Evolutionary conservation across 768 basidiomycete genomes (phyloP), one percentile per base, ranked within the genome.

Genomic region (Rhizopogon vulgaris): DNA sequence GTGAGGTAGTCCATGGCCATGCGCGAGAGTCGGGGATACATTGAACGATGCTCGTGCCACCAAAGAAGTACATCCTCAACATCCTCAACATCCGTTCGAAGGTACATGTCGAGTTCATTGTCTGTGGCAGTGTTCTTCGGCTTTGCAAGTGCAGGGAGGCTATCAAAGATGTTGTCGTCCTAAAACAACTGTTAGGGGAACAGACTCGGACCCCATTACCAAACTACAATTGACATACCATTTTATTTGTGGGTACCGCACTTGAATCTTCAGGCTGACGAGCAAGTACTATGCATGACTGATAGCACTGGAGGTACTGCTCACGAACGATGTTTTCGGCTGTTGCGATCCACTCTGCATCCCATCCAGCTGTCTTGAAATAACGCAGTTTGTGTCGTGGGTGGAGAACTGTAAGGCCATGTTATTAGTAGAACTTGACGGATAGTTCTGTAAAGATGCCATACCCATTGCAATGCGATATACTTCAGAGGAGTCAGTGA

Each of bases 151-250:
- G 52, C 37, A 1, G 59, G 66, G 4, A 70, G 54, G n/a, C 57
- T 46, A 49, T 72, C 62, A 25, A 71, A 70, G 1, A 69, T 65
- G 52, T 71, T 70, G n/a, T n/a, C n/a, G n/a, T n/a, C n/a, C n/a
- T n/a, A n/a, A n/a, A n/a, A n/a, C n/a, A n/a, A n/a, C n/a, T n/a
- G n/a, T n/a, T n/a, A n/a, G n/a, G n/a, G n/a, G n/a, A n/a, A n/a
- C n/a, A n/a, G n/a, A n/a, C n/a, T n/a, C n/a, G n/a, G n/a, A n/a
- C n/a, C n/a, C n/a, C n/a, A n/a, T n/a, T n/a, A n/a, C n/a, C n/a
- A n/a, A n/a, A n/a, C n/a, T n/a, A n/a, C n/a, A n/a, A n/a, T n/a
- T n/a, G n/a, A n/a, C n/a, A n/a, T n/a, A n/a, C n/a, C n/a, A n/a
- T n/a, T n/a, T n/a, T n/a, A n/a, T n/a, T n/a, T n/a, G n/a, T n/a